Base-by-base conservation (phyloP, 129 eudicot genomes). In the Flaveria brownii region DNA sequence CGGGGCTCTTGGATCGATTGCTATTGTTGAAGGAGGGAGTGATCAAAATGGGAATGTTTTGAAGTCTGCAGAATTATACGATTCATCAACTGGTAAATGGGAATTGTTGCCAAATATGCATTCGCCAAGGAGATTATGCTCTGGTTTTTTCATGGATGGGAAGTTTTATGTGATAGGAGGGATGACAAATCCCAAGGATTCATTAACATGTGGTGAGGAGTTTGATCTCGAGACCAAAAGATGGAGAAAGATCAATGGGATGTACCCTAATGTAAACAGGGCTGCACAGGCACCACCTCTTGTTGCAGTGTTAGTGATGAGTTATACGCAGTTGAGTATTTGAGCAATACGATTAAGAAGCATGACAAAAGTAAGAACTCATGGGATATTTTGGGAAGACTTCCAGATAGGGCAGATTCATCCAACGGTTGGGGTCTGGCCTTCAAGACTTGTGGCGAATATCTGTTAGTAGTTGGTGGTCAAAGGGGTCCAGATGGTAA, bases 261-360 rank as follows among this genome's bases (percentile, higher is more conserved):
- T 89, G 91, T 89, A 78, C 70, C 89, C 91, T 6, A 78, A 83
- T 22, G 87, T 83, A 33, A 89, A 79, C 67, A 72, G 80, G 69
- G 96, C 88, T 16, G 88, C 88, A 12, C 86, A 81, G 39, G 89
- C 96, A 7, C 96, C 91, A 28, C 96, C 96, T 9, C 89, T 89
- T 39, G 91, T 89, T 39, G 96, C 91, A 51, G 91, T 89, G 96
- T 89, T 42, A 78, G 65, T 62, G 74, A 89, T 76, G 76, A 85
- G 42, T 76, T 76, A 12, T 89, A 89, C 9, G 91, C 91, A 2
- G 89, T 83, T 52, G 96, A 89, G 42, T 79, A 85, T 43, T 14
- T 70, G 41, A 78, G 82, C 75, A 89, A 82, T 39, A 20, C 22
- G 22, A 20, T 20, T 20, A 20, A 20, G 22, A 20, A 20, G 22